Percentiles rank a stretch among this genome's conserved stretches.
phyloP scores from a whole-genome alignment of 371 early-diverging fungal species.

The Lichtheimia ornata region DNA sequence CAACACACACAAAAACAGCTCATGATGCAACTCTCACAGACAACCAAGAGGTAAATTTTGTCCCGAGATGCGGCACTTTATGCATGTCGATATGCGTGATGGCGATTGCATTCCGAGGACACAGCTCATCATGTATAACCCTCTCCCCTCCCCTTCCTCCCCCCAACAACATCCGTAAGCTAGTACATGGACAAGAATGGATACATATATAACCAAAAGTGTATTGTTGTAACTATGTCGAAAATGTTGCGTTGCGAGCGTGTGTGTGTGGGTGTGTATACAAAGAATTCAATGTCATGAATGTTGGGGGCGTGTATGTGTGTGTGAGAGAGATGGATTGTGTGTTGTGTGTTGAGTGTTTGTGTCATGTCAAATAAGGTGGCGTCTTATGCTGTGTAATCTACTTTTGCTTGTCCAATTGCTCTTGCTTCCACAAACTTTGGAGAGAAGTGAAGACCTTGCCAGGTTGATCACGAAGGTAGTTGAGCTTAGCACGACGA shows the following conservation, averaged over 20 bases:
- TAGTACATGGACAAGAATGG: background rate
- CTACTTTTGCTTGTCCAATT: constrained; percentile 29
- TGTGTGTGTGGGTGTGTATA: background rate
- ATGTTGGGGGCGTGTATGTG: background rate
- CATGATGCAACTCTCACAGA: too few relatives aligned
- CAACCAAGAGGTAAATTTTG: too few relatives aligned
- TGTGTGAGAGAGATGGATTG: background rate
- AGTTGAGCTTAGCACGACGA: constrained; percentile 80
- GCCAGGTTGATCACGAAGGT: constrained; percentile 79
- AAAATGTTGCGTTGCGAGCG: too few relatives aligned
- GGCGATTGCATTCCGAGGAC: too few relatives aligned
- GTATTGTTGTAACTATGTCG: too few relatives aligned
- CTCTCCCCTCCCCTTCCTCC: too few relatives aligned
- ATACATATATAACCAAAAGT: background rate
- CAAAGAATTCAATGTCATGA: background rate
- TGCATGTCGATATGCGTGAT: too few relatives aligned
- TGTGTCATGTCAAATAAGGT: background rate
- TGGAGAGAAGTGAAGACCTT: constrained; percentile 67
- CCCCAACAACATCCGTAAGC: too few relatives aligned
- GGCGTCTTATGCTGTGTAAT: background rate
- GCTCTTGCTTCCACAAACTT: constrained; percentile 57
- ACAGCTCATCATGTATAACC: too few relatives aligned
- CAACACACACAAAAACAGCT: too few relatives aligned
- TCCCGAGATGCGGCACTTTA: too few relatives aligned
- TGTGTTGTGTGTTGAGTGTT: background rate